Base-by-base conservation (phyloP, 1,284 basidiomycete genomes). In the Trichosporon coremiiforme region DNA sequence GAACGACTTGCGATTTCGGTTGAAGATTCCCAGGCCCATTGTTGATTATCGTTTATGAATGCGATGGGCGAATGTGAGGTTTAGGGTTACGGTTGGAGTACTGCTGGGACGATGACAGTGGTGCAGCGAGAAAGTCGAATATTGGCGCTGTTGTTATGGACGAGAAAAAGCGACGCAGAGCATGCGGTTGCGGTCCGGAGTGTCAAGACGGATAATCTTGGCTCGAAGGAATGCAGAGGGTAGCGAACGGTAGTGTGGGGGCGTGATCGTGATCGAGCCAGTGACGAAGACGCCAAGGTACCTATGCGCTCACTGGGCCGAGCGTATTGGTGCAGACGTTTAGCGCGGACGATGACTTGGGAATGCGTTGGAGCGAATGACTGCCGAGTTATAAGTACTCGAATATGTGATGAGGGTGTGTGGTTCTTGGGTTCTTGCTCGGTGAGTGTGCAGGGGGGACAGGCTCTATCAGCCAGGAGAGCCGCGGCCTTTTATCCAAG, bases 21-120 rank as follows among this genome's bases (percentile, higher is more conserved):
- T 64, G 68, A 73, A 73, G 33, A 73, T 47, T 12, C 66, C 68
- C 15, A 73, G 45, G 36, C 68, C 66, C 71, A 72, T 72, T n/a
- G 41, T 45, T 45, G 41, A n/a, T n/a, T 45, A 60, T 3, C 8
- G 53, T 31, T 29, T 22, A 12, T 15, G 25, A 20, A 6, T 29
- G 17, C 64, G 53, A 50, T 64, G 38, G 41, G n/a, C 57, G 36
- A 35, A 35, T 36, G 50, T 22, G 45, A 65, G 22, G 38, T 17
- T 29, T 41, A 17, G 45, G 9, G 31, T 10, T 3, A 12, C 8
- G n/a, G 64, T 45, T 45, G 41, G 13, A 9, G 41, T 35, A 17
- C 2, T 6, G 17, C 4, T 9, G 12, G 7, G 9, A 45, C 31
- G 57, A 29, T 33, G 22, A 25, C 13, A n/a, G 22, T 25, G 53